Evolutionary conservation across 2,329 filamentous ascomycete genomes (phyloP).

Genomic region (Ophiosphaerella narmari): DNA sequence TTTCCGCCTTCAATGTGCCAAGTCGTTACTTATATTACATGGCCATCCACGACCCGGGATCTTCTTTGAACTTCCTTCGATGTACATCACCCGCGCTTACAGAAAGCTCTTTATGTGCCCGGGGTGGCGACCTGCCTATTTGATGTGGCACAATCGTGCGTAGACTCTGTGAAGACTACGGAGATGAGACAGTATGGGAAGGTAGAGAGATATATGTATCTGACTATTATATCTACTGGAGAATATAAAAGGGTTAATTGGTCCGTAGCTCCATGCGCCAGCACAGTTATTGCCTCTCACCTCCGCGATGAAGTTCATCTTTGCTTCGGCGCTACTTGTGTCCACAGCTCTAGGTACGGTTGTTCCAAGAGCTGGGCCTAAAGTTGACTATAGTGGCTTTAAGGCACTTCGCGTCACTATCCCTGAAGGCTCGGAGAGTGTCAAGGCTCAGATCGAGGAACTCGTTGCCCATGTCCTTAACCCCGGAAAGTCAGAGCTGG

Average conservation of each 20-base stretch:
- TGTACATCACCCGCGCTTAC: constrained; percentile 28
- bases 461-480: constrained; percentile 41
- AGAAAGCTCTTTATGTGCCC: constrained; percentile 10
- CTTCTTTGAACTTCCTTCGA: constrained; percentile 13
- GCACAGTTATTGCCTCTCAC: constrained; percentile 3
- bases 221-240: not conserved
- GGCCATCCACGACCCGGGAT: constrained; percentile 23
- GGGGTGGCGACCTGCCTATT: constrained; percentile 30
- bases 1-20: constrained; percentile 19
- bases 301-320: constrained; percentile 36
- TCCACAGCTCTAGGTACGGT: constrained; percentile 28
- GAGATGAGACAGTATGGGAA: constrained; percentile 24
- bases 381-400: constrained; percentile 45
- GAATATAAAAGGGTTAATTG: constrained; percentile 18
- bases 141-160: constrained; percentile 15
- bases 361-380: constrained; percentile 32
- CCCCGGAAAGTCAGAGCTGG: constrained; percentile 35
- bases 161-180: constrained; percentile 7
- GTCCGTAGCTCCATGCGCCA: constrained; percentile 4
- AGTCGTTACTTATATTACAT: constrained; percentile 33
- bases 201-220: constrained; percentile 10
- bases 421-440: constrained; percentile 20
- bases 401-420: constrained; percentile 39
- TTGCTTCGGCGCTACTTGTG: constrained; percentile 32
- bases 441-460: constrained; percentile 36